Evolutionary conservation across 495 filamentous ascomycete genomes (phyloP), one percentile per base, ranked within the genome.

Genomic region (Hypoxylon rickii): DNA sequence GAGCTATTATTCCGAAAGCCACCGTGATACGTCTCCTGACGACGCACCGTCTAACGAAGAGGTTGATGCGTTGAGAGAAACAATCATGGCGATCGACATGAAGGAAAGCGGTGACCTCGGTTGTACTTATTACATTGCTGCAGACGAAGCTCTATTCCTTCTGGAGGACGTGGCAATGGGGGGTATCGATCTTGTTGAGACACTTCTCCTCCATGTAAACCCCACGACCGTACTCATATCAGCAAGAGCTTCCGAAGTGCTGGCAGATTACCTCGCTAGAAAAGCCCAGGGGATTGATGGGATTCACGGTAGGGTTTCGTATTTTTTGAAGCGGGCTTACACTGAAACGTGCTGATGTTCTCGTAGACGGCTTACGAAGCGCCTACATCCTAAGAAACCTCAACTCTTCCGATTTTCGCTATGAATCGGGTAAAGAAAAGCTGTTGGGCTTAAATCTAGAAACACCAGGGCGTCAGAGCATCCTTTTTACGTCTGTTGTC

Each of bases 71-170:
- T 67, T 88, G 17, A 82, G 84, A 54, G 90, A 96, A 68, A 75
- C 94, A 24, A 84, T 97, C 51, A 90, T 92, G 82, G 92, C 89
- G 1, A 75, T 97, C 20, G 89, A 97, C 49, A 77, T 90, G 64
- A 83, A 80, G 46, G 84, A 88, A 16, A 74, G 83, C 11, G 86
- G 82, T 0, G 53, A 52, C 3, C 63, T 97, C 11, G 94, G 94
- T 3, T 97, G 92, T 67, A 86, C 89, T 18, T 96, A 94, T 69
- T 98, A 93, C 69, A 76, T 87, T 16, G 86, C 85, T 2, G 71
- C 80, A 34, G 85, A 96, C 24, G 86, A 90, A 66, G 86, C 76
- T 40, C 70, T 98, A 10, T 88, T 87, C 24, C 71, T 97, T 41
- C 83, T 96, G 63, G 86, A 92, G 58, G 94, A 97, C 65, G 79